Evolutionary conservation across 345 rosid species (phyloP).

Genomic region (Citrus glauca): DNA sequence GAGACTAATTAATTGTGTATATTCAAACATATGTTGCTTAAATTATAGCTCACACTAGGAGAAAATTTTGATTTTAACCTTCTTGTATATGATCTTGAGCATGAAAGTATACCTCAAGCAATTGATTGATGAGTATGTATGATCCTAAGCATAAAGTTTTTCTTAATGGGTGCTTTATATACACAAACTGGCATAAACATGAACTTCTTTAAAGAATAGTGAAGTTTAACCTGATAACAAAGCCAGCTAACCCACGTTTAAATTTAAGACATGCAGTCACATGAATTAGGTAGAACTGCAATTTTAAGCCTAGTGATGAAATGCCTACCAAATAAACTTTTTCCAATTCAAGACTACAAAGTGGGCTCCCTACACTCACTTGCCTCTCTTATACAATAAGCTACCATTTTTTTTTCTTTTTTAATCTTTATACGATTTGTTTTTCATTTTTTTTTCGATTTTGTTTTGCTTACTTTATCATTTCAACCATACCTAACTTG

Average conservation of each 20-base stretch:
- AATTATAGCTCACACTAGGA: too few relatives aligned
- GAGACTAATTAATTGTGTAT: too few relatives aligned
- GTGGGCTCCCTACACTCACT: constrained; percentile 19
- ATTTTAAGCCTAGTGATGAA: neutral
- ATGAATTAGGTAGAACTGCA: constrained; percentile 22
- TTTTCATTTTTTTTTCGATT: neutral
- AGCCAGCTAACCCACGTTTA: neutral
- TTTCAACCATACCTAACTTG: constrained; percentile 13
- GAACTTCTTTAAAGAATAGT: too few relatives aligned
- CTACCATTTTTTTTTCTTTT: neutral
- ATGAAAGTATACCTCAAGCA: neutral
- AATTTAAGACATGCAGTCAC: constrained; percentile 4
- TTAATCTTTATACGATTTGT: neutral
- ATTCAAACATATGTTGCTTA: too few relatives aligned
- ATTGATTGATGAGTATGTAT: neutral
- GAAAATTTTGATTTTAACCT: too few relatives aligned
- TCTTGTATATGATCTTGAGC: too few relatives aligned
- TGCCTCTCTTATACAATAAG: constrained; percentile 25
- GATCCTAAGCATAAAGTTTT: too few relatives aligned
- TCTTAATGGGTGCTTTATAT: too few relatives aligned
- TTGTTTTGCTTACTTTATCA: constrained; percentile 8
- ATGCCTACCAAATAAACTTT: neutral
- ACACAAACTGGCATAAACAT: too few relatives aligned
- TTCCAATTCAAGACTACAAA: constrained; percentile 1
- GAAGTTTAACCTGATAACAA: constrained; percentile 10